Base-by-base conservation (phyloP, 148 eudicot species). In the Cornus controversa region DNA sequence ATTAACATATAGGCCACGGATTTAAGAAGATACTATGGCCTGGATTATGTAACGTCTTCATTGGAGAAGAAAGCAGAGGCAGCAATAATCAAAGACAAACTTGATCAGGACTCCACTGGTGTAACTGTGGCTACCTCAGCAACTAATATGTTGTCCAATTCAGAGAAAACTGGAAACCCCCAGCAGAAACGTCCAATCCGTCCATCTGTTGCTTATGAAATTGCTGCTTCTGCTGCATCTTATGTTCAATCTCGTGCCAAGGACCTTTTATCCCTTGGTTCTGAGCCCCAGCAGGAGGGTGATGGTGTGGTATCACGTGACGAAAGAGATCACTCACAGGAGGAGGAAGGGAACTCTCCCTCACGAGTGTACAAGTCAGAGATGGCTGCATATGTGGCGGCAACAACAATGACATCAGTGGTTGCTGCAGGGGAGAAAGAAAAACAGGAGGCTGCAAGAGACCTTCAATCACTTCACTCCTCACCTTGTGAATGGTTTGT, bases 401-500 rank as follows among this genome's bases (percentile, higher is more conserved):
- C 96, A n/a, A 85, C 96, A 42, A 94, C 98, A 5, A 92, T 94
- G 93, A 94, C 96, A 2, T 84, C 91, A 25, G 90, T 94, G 67
- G 94, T 94, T 18, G 96, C 96, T 31, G 98, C 91, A 28, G 86
- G 83, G 25, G 96, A 94, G 84, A 84, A 81, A 69, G 90, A 94
- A 75, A 94, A 87, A 50, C 86, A 90, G 72, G 82, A 83, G 74
- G 96, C 87, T 20, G 93, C 94, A 5, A 81, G 72, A 76, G 93
- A 89, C 66, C 92, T 94, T 57, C 93, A 90, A 70, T 87, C 94
- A 22, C 88, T 88, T 57, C 94, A 92, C 69, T 89, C 94, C 26
- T 90, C 98, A 6, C 97, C 97, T 37, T 90, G 94, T 76, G 97
- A 94, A 64, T 94, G 98, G 98, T 94, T 92, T 71, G 82, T 90